A percentile compares a stretch with the other conserved stretches of the same genome.
Conservation (phyloP, 306 rosid species). For the Pachyrhizus erosus region DNA sequence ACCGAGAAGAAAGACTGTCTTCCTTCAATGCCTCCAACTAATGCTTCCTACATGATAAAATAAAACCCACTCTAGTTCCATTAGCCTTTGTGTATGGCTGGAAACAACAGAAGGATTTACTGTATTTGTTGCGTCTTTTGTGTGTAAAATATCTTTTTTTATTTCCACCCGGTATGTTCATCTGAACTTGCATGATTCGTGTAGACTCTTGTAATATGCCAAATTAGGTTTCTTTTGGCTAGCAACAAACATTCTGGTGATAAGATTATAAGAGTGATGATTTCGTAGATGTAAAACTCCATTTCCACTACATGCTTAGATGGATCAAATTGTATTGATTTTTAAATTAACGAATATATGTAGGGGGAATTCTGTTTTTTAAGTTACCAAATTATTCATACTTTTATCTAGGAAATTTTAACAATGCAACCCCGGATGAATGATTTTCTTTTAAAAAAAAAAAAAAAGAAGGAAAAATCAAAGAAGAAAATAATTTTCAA, state of each 20-base stretch:
- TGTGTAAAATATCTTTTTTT: conserved; percentile 18
- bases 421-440: neutral
- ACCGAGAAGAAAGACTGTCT: conserved; percentile 31
- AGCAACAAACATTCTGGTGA: neutral
- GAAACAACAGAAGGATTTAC: conserved; percentile 23
- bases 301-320: neutral
- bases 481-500: neutral
- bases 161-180: neutral
- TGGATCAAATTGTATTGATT: neutral
- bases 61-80: conserved; percentile 45
- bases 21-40: conserved; percentile 41
- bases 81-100: conserved; percentile 9
- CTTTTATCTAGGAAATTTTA: neutral
- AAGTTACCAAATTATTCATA: too few relatives aligned
- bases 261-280: neutral
- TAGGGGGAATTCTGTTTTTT: too few relatives aligned
- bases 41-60: conserved; percentile 53
- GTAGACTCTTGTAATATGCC: conserved; percentile 26
- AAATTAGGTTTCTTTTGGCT: conserved; percentile 9
- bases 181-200: conserved; percentile 15
- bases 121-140: conserved; percentile 20
- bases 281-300: conserved; percentile 6
- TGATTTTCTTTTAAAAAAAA: neutral
- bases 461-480: neutral
- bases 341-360: too few relatives aligned